Percentiles rank a stretch among this genome's conserved stretches.
Conservation (phyloP, 768 basidiomycete species). For the Boletus rubescentipes region DNA sequence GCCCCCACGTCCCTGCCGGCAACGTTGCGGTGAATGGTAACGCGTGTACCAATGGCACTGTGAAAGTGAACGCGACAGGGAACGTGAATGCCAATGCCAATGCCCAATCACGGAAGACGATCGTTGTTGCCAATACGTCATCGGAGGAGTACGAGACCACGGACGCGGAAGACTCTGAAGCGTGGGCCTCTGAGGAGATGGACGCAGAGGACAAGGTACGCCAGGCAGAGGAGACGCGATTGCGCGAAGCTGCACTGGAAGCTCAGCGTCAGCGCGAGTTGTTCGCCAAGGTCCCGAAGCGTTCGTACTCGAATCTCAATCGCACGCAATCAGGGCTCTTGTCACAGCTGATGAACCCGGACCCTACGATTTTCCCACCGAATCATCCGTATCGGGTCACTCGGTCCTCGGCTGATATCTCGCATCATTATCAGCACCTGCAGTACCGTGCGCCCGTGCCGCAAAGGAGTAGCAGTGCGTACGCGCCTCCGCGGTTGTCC, state of each 20-base stretch:
- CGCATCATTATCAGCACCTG: conserved; percentile 22
- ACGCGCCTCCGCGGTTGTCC: conserved; percentile 38
- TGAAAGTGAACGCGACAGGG: conserved; percentile 11
- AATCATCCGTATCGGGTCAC: conserved; percentile 59
- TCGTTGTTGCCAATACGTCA: conserved; percentile 48
- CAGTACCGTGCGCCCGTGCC: conserved; percentile 22
- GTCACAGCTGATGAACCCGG: conserved; percentile 70
- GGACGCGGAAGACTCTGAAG: conserved; percentile 55
- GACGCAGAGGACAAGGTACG: conserved; percentile 35
- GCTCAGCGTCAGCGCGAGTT: conserved; percentile 65
- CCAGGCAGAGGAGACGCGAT: conserved; percentile 31
- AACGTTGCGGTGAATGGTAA: conserved; percentile 17
- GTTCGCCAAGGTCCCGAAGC: conserved; percentile 65
- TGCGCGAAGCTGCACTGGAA: conserved; percentile 59
- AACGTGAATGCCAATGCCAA: conserved; percentile 14
- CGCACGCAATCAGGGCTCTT: conserved; percentile 58
- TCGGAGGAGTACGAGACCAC: conserved; percentile 52
- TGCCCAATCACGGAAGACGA: conserved; percentile 38
- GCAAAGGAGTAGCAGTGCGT: conserved; percentile 30
- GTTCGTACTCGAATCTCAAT: conserved; percentile 60
- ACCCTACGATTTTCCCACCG: conserved; percentile 56
- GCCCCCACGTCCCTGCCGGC: background rate
- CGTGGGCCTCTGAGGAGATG: conserved; percentile 63
- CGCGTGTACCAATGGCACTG: conserved; percentile 5
- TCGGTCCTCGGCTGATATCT: conserved; percentile 49